phyloP scores from a whole-genome alignment of 1,284 basidiomycete species.

The Ganoderma sinense region DNA sequence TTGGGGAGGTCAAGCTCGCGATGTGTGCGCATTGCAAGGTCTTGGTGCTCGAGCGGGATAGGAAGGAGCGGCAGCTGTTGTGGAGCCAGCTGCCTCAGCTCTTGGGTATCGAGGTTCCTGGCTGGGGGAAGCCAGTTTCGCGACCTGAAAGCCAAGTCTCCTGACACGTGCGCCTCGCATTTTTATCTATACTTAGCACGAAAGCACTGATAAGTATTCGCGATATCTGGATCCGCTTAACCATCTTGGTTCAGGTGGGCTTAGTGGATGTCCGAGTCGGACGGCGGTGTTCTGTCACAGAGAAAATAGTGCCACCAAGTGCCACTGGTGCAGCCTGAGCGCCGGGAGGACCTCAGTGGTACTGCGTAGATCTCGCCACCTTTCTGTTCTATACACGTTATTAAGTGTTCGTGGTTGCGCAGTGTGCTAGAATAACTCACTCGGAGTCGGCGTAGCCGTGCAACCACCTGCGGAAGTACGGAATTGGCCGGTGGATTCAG shows the following conservation, averaged over 20 bases:
- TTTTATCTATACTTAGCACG: neutral
- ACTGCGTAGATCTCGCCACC: too few relatives aligned
- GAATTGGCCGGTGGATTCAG: neutral
- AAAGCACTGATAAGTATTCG: neutral
- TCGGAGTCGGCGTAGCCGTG: too few relatives aligned
- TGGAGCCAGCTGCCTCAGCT: constrained; percentile 10
- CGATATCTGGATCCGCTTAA: neutral
- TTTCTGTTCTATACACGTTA: too few relatives aligned
- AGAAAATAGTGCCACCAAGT: too few relatives aligned
- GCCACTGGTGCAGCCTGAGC: too few relatives aligned
- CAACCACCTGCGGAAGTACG: too few relatives aligned
- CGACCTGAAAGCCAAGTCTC: neutral
- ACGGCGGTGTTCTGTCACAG: too few relatives aligned
- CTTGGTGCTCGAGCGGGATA: neutral
- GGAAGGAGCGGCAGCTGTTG: neutral
- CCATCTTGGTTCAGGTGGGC: neutral
- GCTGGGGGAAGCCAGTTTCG: constrained; percentile 2
- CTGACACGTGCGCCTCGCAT: neutral
- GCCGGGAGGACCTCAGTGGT: too few relatives aligned
- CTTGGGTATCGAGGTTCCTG: constrained; percentile 5
- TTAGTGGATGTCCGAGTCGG: neutral
- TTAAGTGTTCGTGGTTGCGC: too few relatives aligned
- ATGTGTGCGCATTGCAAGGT: neutral
- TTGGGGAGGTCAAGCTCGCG: neutral
- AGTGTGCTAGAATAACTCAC: too few relatives aligned